Evolutionary conservation across 176 grass and related monocot genomes (phyloP).

Genomic region (Oryza glaberrima): DNA sequence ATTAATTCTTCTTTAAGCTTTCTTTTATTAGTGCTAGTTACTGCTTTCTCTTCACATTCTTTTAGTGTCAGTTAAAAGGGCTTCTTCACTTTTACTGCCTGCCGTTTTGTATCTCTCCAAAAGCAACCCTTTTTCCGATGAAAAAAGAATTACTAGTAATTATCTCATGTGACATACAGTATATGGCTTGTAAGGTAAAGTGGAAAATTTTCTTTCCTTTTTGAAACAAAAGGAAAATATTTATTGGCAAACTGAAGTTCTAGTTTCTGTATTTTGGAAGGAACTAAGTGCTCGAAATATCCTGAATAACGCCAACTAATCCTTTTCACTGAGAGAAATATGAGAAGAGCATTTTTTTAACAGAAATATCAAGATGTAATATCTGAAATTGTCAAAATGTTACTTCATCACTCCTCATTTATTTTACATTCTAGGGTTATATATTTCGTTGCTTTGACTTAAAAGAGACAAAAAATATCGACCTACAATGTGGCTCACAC

Average conservation of each 20-base stretch:
- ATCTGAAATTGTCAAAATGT: neutral
- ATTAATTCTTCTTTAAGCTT: neutral
- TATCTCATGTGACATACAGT: neutral
- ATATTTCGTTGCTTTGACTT: neutral
- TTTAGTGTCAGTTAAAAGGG: neutral
- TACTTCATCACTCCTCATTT: neutral
- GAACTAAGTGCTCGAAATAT: neutral
- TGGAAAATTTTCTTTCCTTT: neutral
- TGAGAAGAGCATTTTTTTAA: neutral
- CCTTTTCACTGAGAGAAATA: neutral
- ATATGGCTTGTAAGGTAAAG: neutral
- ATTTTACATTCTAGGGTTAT: neutral
- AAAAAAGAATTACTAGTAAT: neutral
- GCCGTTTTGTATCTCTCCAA: neutral
- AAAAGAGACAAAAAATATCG: conserved; percentile 3
- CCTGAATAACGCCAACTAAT: neutral
- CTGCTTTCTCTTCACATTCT: neutral
- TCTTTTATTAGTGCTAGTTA: neutral
- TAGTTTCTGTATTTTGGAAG: neutral
- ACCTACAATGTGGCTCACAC: neutral
- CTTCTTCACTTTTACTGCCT: neutral
- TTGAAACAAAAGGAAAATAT: neutral
- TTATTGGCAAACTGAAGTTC: neutral
- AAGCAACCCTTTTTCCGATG: neutral
- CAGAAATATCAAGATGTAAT: neutral